Percentiles rank a stretch among this genome's conserved stretches.
phyloP scores from a whole-genome alignment of 1,284 basidiomycete species.

The Chondrostereum purpureum region DNA sequence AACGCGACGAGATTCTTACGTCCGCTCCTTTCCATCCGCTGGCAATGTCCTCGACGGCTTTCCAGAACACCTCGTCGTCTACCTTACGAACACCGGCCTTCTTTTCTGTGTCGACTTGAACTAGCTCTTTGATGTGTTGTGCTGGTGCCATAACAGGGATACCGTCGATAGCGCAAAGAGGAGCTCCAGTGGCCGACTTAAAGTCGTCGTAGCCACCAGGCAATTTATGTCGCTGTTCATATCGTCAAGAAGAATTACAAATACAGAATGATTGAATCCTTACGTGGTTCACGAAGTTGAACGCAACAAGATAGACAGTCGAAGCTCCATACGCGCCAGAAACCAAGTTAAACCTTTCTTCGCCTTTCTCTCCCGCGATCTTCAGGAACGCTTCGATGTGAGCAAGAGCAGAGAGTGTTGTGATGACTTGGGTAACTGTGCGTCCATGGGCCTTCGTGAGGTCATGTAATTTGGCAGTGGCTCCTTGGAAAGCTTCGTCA shows the following conservation, averaged over 20 bases:
- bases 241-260: not conserved
- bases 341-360: slow-evolving; percentile 12
- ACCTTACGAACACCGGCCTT: slow-evolving; percentile 1
- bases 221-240: slow-evolving; percentile 11
- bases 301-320: slow-evolving; percentile 8
- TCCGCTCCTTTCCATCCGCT: slow-evolving; percentile 11
- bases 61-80: slow-evolving; percentile 10
- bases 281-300: slow-evolving; percentile 13
- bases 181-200: slow-evolving; percentile 3
- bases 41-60: slow-evolving; percentile 11
- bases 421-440: slow-evolving; percentile 14
- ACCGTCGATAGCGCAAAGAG: slow-evolving; percentile 11
- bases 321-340: slow-evolving; percentile 3
- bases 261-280: not conserved
- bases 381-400: slow-evolving; percentile 10
- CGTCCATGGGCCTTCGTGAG: slow-evolving; percentile 8
- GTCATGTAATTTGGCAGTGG: slow-evolving; percentile 10
- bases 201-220: slow-evolving; percentile 10
- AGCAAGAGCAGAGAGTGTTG: slow-evolving; percentile 11
- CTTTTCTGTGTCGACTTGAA: not conserved
- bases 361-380: slow-evolving; percentile 6
- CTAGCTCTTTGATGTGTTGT: not conserved
- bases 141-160: slow-evolving; percentile 7
- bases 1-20: slow-evolving; percentile 5
- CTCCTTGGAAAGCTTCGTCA: slow-evolving; percentile 8